Evolutionary conservation across 2,329 filamentous ascomycete species (phyloP).

Genomic region (Phyllosticta citrichinensis): DNA sequence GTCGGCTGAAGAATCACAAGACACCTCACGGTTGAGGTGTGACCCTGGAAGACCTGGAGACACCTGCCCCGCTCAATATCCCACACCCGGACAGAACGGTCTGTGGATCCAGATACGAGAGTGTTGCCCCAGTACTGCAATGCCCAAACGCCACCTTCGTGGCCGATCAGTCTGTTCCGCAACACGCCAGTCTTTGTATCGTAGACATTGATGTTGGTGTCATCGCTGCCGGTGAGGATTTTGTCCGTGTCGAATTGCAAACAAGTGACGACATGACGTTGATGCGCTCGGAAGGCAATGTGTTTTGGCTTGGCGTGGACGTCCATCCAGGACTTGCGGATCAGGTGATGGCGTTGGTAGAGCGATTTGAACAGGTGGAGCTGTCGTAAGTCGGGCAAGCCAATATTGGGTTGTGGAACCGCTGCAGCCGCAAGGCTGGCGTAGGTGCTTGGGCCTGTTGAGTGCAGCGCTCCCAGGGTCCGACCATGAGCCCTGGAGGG

Average conservation of each 20-base stretch:
- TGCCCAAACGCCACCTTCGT: constrained; percentile 96
- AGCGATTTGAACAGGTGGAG: constrained; percentile 94
- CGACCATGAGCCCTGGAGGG: constrained; percentile 29
- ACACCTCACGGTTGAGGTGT: constrained; percentile 94
- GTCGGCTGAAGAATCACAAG: constrained; percentile 88
- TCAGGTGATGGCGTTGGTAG: constrained; percentile 85
- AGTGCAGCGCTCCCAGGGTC: constrained; percentile 39
- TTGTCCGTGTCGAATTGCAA: constrained; percentile 97
- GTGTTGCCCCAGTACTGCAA: constrained; percentile 93
- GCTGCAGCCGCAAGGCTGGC: constrained; percentile 76
- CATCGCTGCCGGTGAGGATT: constrained; percentile 93
- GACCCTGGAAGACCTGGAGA: constrained; percentile 92
- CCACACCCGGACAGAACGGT: constrained; percentile 98
- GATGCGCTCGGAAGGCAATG: constrained; percentile 92
- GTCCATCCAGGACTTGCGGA: constrained; percentile 85
- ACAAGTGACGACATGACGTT: constrained; percentile 93
- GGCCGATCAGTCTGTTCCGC: constrained; percentile 74
- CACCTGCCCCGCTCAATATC: constrained; percentile 89
- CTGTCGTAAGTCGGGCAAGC: constrained; percentile 65
- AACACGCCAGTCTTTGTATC: constrained; percentile 90
- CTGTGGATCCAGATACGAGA: constrained; percentile 89
- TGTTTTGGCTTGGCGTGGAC: constrained; percentile 74
- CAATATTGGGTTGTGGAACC: constrained; percentile 71
- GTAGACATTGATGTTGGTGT: constrained; percentile 96
- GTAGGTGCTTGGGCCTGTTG: constrained; percentile 71